Conservation (phyloP, 352 stramenopile species). For the Globisporangium cylindrosporum region DNA sequence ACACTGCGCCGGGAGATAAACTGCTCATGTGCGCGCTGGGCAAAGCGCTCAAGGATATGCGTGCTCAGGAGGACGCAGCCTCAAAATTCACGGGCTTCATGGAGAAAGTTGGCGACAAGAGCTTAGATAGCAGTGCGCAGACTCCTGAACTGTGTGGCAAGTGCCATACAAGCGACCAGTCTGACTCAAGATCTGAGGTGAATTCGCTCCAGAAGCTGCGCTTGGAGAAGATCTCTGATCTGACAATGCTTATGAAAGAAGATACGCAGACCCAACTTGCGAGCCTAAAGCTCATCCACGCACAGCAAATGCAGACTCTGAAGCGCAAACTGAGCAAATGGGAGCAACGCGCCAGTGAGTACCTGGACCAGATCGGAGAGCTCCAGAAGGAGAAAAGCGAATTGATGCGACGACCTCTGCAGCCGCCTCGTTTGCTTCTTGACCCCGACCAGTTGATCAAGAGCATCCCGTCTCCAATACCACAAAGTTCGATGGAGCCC, state of each 20-base stretch:
- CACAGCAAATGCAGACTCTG: constrained; percentile 20
- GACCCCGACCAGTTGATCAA: background rate
- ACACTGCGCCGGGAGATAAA: constrained; percentile 36
- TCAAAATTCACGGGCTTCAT: constrained; percentile 6
- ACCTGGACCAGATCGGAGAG: constrained; percentile 23
- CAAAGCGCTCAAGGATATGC: constrained; percentile 49
- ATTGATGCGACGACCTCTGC: constrained; percentile 9
- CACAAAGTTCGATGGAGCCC: background rate
- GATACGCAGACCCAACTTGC: constrained; percentile 25
- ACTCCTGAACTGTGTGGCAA: background rate
- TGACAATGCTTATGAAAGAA: constrained; percentile 26
- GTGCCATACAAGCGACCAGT: background rate
- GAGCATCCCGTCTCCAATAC: background rate
- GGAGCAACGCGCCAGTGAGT: constrained; percentile 22
- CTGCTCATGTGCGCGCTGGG: constrained; percentile 48
- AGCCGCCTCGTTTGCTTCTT: background rate
- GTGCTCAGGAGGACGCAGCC: constrained; percentile 18
- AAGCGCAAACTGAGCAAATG: constrained; percentile 19
- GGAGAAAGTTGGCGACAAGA: constrained; percentile 1
- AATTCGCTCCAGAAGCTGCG: constrained; percentile 19
- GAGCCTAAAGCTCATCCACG: constrained; percentile 21
- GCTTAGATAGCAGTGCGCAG: background rate
- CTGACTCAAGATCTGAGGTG: background rate
- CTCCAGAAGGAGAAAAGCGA: constrained; percentile 22
- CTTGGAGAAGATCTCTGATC: constrained; percentile 20